phyloP scores from a whole-genome alignment of 352 stramenopile species.

The Pythium phragmiticola region DNA sequence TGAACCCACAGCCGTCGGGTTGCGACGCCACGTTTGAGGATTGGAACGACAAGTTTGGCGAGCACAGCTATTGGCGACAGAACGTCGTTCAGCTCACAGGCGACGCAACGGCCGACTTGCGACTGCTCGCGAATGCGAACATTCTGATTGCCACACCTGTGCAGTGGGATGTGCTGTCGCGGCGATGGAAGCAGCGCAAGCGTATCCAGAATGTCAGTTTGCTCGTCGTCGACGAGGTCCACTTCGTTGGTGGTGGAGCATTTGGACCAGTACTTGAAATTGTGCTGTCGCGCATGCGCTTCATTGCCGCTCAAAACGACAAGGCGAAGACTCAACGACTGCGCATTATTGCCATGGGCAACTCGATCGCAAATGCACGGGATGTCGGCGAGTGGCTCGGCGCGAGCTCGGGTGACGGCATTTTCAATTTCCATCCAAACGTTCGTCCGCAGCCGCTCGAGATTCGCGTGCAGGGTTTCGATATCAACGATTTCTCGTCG shows the following conservation, averaged over 20 bases:
- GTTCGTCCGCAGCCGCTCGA: constrained; percentile 96
- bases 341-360: constrained; percentile 95
- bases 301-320: constrained; percentile 91
- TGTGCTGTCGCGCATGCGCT: constrained; percentile 97
- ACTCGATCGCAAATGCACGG: constrained; percentile 96
- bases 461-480: constrained; percentile 97
- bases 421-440: constrained; percentile 95
- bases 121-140: constrained; percentile 87
- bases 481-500: constrained; percentile 96
- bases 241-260: constrained; percentile 93
- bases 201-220: constrained; percentile 93
- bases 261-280: constrained; percentile 95
- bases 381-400: constrained; percentile 99
- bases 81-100: constrained; percentile 92
- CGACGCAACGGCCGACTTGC: constrained; percentile 93
- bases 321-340: constrained; percentile 65
- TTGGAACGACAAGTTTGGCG: constrained; percentile 84
- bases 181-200: constrained; percentile 97
- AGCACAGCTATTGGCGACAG: constrained; percentile 74
- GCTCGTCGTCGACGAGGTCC: constrained; percentile 96
- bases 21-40: constrained; percentile 74
- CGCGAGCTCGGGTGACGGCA: constrained; percentile 85
- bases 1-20: constrained; percentile 88
- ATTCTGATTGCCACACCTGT: constrained; percentile 94
- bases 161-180: constrained; percentile 96